These are phyloP conservation scores for Endogone sp. DNA, from an alignment of 192 early-diverging fungal species.

Conservation along the genomic window DNA sequence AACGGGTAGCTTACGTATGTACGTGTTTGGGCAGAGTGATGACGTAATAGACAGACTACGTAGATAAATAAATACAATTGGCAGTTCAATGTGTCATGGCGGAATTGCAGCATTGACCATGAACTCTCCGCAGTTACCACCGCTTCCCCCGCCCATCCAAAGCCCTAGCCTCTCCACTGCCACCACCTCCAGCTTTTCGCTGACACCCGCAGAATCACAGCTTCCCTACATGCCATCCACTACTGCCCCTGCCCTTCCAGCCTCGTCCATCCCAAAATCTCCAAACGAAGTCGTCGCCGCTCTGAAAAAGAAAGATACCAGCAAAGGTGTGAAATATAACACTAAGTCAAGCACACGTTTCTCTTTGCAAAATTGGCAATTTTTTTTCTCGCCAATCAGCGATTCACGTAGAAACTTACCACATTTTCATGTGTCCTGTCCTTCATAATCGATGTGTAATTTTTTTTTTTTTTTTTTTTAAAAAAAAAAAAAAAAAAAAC, in stretches of 20 bases:
- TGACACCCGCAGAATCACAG: neutral
- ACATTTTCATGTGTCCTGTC: too few relatives aligned
- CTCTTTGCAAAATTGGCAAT: too few relatives aligned
- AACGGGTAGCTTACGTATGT: neutral
- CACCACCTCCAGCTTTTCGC: neutral
- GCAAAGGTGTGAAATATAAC: constrained; percentile 34
- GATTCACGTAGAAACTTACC: too few relatives aligned
- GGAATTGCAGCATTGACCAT: neutral
- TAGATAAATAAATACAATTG: neutral
- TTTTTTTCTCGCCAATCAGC: too few relatives aligned
- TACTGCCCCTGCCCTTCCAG: neutral
- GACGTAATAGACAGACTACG: neutral
- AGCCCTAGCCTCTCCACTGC: neutral
- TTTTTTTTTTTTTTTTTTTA: too few relatives aligned
- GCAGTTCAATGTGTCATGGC: too few relatives aligned
- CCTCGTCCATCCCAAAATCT: neutral
- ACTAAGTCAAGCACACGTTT: neutral
- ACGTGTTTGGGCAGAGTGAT: neutral
- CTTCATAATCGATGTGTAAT: too few relatives aligned
- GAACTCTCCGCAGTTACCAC: neutral
- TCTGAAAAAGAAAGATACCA: constrained; percentile 37
- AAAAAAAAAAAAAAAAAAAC: too few relatives aligned
- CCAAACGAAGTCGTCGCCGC: constrained; percentile 19
- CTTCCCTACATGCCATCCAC: neutral
- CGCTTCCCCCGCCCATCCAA: too few relatives aligned